These are phyloP conservation scores for Lumnitzera racemosa DNA, from an alignment of 345 rosid genomes.

Conservation along the genomic window DNA sequence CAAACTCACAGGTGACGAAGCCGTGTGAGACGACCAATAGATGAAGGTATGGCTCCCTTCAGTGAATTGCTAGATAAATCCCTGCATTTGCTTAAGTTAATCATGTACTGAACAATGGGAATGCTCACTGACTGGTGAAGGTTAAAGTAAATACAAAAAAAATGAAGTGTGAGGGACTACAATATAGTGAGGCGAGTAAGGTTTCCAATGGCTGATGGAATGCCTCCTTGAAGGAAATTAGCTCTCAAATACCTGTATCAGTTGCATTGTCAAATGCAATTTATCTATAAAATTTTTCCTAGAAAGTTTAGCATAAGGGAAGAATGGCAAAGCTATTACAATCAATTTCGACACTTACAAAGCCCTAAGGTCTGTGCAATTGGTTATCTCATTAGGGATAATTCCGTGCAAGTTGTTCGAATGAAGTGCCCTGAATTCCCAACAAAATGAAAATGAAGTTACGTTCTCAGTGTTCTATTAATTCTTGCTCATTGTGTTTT, in stretches of 20 bases:
- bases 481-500: neutral
- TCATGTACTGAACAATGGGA: neutral
- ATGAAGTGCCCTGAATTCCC: constrained; percentile 67
- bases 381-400: constrained; percentile 71
- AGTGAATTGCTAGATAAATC: constrained; percentile 89
- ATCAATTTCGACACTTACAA: constrained; percentile 40
- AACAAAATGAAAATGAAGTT: neutral
- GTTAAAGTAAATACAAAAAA: neutral
- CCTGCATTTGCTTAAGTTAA: constrained; percentile 29
- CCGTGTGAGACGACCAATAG: constrained; percentile 60
- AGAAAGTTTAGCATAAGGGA: no score
- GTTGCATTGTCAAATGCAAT: neutral
- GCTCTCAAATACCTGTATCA: constrained; percentile 70
- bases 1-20: constrained; percentile 63
- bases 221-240: constrained; percentile 88
- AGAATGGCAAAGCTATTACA: neutral
- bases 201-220: constrained; percentile 76
- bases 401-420: constrained; percentile 80
- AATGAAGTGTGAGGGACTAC: constrained; percentile 24
- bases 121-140: neutral
- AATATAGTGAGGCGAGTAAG: constrained; percentile 66
- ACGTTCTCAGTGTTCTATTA: neutral
- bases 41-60: constrained; percentile 83
- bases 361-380: constrained; percentile 81
- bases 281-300: neutral